phyloP scores from a whole-genome alignment of 768 basidiomycete genomes.

The Boletus sensibilis region DNA sequence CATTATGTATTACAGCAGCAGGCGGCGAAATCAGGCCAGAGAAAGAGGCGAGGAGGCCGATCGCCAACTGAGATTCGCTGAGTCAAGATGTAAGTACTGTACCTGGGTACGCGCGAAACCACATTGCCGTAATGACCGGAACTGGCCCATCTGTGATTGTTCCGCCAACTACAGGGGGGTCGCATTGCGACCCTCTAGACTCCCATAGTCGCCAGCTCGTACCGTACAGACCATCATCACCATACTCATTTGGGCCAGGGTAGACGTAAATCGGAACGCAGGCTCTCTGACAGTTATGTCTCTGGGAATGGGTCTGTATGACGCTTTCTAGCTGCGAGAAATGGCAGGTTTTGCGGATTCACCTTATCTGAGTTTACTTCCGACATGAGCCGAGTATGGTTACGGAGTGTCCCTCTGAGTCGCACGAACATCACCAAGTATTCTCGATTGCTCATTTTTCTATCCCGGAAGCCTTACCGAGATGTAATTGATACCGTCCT shows the following conservation, averaged over 20 bases:
- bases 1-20: conserved; percentile 18
- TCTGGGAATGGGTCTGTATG: not conserved
- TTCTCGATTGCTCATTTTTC: conserved; percentile 22
- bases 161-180: conserved; percentile 16
- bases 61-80: conserved; percentile 25
- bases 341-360: not conserved
- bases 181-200: conserved; percentile 6
- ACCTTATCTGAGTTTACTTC: conserved; percentile 21
- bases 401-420: conserved; percentile 14
- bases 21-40: not conserved
- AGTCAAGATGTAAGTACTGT: not conserved
- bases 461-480: conserved; percentile 31
- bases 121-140: conserved; percentile 30
- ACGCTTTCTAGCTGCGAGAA: not conserved
- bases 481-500: conserved; percentile 31
- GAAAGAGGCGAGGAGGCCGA: conserved; percentile 13
- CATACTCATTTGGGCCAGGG: not conserved
- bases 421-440: conserved; percentile 17
- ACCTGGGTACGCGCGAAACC: conserved; percentile 21
- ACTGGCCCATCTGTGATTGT: conserved; percentile 13
- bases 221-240: not conserved
- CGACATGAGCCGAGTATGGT: conserved; percentile 21
- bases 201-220: not conserved
- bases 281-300: not conserved
- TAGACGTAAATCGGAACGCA: conserved; percentile 19